These are phyloP conservation scores for Cordia subcordata DNA, from an alignment of 257 asterid genomes.

Conservation along the genomic window DNA sequence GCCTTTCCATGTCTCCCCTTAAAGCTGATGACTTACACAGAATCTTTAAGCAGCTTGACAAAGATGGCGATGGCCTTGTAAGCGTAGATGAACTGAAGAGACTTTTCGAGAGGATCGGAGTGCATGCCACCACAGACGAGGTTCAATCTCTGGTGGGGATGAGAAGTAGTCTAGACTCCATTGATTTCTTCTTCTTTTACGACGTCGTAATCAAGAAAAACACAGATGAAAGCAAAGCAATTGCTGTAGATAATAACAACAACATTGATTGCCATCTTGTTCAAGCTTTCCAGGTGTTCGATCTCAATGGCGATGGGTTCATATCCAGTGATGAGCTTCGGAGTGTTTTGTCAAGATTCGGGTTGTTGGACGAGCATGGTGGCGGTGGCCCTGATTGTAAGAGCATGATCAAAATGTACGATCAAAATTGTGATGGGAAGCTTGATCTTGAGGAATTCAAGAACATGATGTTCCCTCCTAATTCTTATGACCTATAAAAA, in stretches of 20 bases:
- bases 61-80: constrained; percentile 27
- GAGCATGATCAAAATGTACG: constrained; percentile 10
- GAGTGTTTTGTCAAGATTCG: constrained; percentile 11
- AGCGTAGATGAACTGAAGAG: constrained; percentile 27
- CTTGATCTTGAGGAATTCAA: constrained; percentile 23
- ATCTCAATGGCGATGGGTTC: constrained; percentile 19
- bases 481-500: background rate
- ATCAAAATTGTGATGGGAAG: constrained; percentile 16
- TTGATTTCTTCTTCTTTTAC: constrained; percentile 29
- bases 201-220: constrained; percentile 14
- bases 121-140: constrained; percentile 23
- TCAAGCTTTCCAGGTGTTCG: constrained; percentile 25
- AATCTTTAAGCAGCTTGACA: constrained; percentile 26
- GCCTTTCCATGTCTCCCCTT: constrained; percentile 15
- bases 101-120: constrained; percentile 23
- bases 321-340: constrained; percentile 14
- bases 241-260: background rate
- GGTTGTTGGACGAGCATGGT: constrained; percentile 11
- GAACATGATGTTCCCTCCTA: constrained; percentile 19
- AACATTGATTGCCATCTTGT: constrained; percentile 11
- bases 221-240: background rate
- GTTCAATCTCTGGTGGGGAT: constrained; percentile 20
- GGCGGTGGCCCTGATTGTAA: constrained; percentile 4
- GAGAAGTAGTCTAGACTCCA: constrained; percentile 16
- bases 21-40: constrained; percentile 17